These are phyloP conservation scores for Penicillium sp. DNA, from an alignment of 2,329 filamentous ascomycete species.

Conservation along the genomic window DNA sequence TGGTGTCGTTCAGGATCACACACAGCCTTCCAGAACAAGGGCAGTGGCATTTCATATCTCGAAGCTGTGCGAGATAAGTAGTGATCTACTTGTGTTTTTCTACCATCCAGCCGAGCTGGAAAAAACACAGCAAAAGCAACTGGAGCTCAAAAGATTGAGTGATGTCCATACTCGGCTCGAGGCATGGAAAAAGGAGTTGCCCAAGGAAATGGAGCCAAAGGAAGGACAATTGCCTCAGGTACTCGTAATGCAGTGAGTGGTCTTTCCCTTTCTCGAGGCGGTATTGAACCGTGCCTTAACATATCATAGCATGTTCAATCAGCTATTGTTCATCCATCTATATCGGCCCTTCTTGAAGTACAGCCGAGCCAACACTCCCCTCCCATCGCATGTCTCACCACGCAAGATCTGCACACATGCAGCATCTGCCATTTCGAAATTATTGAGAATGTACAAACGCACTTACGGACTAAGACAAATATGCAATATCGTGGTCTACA, in stretches of 20 bases:
- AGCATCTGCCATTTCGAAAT: constrained; percentile 80
- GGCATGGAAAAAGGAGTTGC: constrained; percentile 78
- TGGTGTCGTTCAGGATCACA: constrained; percentile 65
- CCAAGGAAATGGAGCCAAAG: constrained; percentile 78
- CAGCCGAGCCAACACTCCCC: constrained; percentile 68
- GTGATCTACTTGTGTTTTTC: constrained; percentile 81
- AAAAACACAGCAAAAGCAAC: constrained; percentile 63
- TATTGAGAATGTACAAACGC: constrained; percentile 91
- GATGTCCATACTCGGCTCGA: constrained; percentile 87
- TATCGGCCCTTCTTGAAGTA: constrained; percentile 96
- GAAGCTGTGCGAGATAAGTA: constrained; percentile 85
- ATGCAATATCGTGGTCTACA: constrained; percentile 94
- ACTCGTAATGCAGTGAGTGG: constrained; percentile 72
- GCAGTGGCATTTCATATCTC: constrained; percentile 76
- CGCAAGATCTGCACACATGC: constrained; percentile 86
- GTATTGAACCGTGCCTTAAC: neutral
- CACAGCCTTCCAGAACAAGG: constrained; percentile 76
- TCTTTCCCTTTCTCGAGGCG: neutral
- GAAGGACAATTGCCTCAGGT: constrained; percentile 86
- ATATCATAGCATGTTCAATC: constrained; percentile 82
- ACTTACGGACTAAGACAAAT: constrained; percentile 87
- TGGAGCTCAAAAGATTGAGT: constrained; percentile 85
- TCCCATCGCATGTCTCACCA: constrained; percentile 82
- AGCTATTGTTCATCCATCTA: constrained; percentile 89
- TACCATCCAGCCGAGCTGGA: constrained; percentile 70